A percentile compares a stretch with the other conserved stretches of the same genome.
These are phyloP conservation scores for Copromyces sp. DNA, from an alignment of 495 filamentous ascomycete genomes.

Conservation along the genomic window DNA sequence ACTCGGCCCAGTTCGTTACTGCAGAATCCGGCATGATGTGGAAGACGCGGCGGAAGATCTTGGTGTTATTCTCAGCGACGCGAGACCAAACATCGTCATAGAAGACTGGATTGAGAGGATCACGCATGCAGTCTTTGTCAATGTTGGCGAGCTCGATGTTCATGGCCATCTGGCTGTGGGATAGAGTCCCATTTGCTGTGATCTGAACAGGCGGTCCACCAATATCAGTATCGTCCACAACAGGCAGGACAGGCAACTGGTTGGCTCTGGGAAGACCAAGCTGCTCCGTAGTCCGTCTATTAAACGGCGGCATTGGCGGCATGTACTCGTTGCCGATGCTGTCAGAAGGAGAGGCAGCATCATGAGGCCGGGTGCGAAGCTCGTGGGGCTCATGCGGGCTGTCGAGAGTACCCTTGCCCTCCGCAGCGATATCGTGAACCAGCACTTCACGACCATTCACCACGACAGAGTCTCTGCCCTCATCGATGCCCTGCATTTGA, in stretches of 20 bases:
- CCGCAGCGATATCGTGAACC: constrained; percentile 43
- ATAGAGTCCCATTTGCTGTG: constrained; percentile 25
- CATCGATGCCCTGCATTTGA: constrained; percentile 42
- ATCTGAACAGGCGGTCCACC: constrained; percentile 51
- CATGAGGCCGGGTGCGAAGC: constrained; percentile 9
- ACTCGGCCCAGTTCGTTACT: constrained; percentile 87
- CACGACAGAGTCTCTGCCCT: constrained; percentile 58
- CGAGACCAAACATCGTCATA: constrained; percentile 79
- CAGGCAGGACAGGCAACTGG: constrained; percentile 55
- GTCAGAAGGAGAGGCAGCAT: constrained; percentile 7
- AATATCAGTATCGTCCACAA: constrained; percentile 69
- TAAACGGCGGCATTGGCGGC: constrained; percentile 40
- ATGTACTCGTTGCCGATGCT: constrained; percentile 31
- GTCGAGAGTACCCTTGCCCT: constrained; percentile 49
- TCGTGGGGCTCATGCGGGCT: constrained; percentile 33
- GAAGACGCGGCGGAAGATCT: constrained; percentile 86
- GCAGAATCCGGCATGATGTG: constrained; percentile 94
- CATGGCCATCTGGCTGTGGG: constrained; percentile 44
- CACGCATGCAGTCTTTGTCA: constrained; percentile 51
- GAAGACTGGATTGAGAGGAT: constrained; percentile 76
- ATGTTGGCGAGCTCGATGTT: constrained; percentile 53
- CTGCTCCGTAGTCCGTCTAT: constrained; percentile 40
- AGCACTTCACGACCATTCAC: constrained; percentile 56
- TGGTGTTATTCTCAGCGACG: constrained; percentile 91
- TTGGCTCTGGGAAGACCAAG: constrained; percentile 52